Evolutionary conservation across 2,329 filamentous ascomycete genomes (phyloP).

Genomic region (Didymella keratinophila): DNA sequence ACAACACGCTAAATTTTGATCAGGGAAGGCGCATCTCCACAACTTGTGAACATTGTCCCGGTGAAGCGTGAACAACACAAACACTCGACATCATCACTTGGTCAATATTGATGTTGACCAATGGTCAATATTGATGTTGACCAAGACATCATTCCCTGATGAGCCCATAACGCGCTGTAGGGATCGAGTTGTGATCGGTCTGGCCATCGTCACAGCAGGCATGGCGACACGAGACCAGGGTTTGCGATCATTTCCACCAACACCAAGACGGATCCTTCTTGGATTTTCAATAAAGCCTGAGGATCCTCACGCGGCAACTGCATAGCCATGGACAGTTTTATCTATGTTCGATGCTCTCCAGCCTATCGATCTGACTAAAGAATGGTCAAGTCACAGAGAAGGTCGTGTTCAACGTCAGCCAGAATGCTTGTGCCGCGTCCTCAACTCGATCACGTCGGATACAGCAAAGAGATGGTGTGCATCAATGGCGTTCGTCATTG

Average conservation of each 20-base stretch:
- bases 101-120: background rate
- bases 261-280: background rate
- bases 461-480: background rate
- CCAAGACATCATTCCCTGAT: background rate
- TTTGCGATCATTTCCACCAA: background rate
- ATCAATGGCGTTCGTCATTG: background rate
- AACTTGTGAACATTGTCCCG: background rate
- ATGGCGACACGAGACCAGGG: background rate
- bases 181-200: background rate
- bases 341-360: background rate
- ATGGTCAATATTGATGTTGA: background rate
- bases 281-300: background rate
- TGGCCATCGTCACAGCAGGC: background rate
- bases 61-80: background rate
- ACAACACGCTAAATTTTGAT: slow-evolving; percentile 16
- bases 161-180: background rate
- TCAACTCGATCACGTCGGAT: background rate
- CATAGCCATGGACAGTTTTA: background rate
- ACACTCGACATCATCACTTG: background rate
- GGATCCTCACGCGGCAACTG: background rate
- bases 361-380: too few species aligned
- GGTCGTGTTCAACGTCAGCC: background rate
- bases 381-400: too few species aligned
- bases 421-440: background rate
- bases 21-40: background rate